Evolutionary conservation across 768 basidiomycete species (phyloP), one percentile per base, ranked within the genome.

Genomic region (Rhodotorula toruloides): DNA sequence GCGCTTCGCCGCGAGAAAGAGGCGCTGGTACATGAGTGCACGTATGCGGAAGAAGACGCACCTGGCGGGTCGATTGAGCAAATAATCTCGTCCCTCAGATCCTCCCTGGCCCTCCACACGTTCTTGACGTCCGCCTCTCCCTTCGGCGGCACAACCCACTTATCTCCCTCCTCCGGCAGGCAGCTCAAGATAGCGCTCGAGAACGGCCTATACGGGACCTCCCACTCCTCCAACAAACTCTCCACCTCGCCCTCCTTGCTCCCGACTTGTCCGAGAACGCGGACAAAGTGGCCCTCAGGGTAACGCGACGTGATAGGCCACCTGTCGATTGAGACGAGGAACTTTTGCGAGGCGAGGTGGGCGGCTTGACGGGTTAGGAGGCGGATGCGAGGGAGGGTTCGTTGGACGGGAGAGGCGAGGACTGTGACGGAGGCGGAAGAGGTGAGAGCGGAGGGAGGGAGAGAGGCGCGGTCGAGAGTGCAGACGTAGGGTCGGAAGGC

Each of bases 61-160:
- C 91, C 86, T 19, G 91, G 92, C 5, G 96, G 96, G 79, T 99
- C 96, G 71, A 99, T 98, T 75, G 92, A 96, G 77, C 96, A 98
- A 39, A 99, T 84, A 42, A 88, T 81, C 74, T 96, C 75, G 42
- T 87, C 84, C 65, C 96, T 81, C 75, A 99, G 74, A 79, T 99
- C 96, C 76, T 89, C 86, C 71, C 96, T 81, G 67, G 88, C 87
- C 68, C 83, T 81, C 96, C 96, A 99, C 39, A 82, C 80, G 36
- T 54, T 52, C 0, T 69, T 70, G 44, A 80, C 76, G 56, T 79
- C 76, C 2, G 11, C 37, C 0, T 76, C 74, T 42, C 77, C 80
- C 79, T 91, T 97, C 0, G 83, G 84, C 21, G 92, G 91, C 0
- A 99, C 94, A 19, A 88, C 85, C 96, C 96, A 99, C 31, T 80